Base-by-base conservation (phyloP, 352 stramenopile species). In the Pythium pyrilobum region DNA sequence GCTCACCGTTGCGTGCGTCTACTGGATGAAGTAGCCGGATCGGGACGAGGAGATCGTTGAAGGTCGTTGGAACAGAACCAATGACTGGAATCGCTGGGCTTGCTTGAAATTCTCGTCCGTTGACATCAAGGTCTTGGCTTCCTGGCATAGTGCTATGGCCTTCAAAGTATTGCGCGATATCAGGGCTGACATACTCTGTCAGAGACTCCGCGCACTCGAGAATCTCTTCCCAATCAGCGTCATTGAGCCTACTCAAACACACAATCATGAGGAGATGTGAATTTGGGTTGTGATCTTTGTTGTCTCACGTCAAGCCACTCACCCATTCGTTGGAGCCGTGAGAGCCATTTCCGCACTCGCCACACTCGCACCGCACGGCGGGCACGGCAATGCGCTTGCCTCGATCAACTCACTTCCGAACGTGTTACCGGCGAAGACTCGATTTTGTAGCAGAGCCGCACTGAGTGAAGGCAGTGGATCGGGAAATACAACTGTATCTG, bases 111-210 rank as follows among this genome's bases (percentile, higher is more conserved):
- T 91, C 81, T 34, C 59, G 52, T 1, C 81, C 81, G 16, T 55
- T 78, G 2, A 82, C 52, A 1, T 91, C 81, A 0, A 91, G 64
- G 12, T 91, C 81, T 68, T 86, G 67, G 37, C 79, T 79, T 21
- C 59, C 74, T 67, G 78, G 63, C 33, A 74, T 52, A 10, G 52
- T 48, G 7, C 33, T 59, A 7, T 86, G 64, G 0, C 38, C 43
- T 16, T 59, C 54, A 6, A 92, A 64, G 31, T 62, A 85, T 5
- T 52, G 36, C 4, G 75, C 60, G 16, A 92, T 53, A 28, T 92
- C 78, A 11, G 81, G 81, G 15, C 81, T 92, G 39, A 85, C 56
- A 47, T 92, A 92, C 29, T 87, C 71, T 3, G 42, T 38, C 1
- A 82, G 37, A 15, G 48, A 69, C 24, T 77, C 68, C 0, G 55